Evolutionary conservation across 352 stramenopile genomes (phyloP), one percentile per base, ranked within the genome.

Genomic region (Globisporangium yorkense): DNA sequence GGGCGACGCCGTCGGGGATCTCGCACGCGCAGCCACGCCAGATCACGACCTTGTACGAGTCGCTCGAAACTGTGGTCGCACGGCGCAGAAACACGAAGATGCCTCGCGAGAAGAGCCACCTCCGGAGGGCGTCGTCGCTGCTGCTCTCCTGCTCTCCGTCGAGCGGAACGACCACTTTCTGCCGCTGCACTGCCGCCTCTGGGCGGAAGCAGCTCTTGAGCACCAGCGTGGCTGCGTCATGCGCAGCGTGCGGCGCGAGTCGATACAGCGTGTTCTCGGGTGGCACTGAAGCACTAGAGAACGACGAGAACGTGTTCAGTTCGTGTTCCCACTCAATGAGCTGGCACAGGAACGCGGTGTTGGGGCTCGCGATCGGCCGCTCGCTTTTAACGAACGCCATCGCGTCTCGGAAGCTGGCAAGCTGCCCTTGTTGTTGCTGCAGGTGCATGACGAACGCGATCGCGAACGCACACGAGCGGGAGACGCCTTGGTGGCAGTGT

Each of bases 401-500:
- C 29, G 74, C 75, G 6, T 77, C 67, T 7, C 56, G 48, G 13
- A 62, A 62, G 24, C 27, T 50, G 0, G 27, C 2, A 5, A 18
- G 4, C 33, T 65, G 70, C 16, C 73, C 75, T 16, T 56, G 55
- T 18, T 79, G 31, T 37, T 48, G 39, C 18, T 67, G 56, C 10
- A 68, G 59, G 48, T 70, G 56, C 77, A 89, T 92, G 7, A 87
- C 51, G 57, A 84, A 87, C 16, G 80, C 77, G 53, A 88, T 74
- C 9, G 71, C 81, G 45, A 88, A 65, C 0, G 80, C 75, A 51
- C 81, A 92, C 0, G 80, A 89, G 27, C 81, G 69, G 15, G 81
- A 92, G 24, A 92, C 62, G 46, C 81, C 81, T 60, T 89, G 77
- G 40, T 92, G 77, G 31, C 81, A 92, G 41, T 92, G 77, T 8